Evolutionary conservation across 768 basidiomycete genomes (phyloP).

Genomic region (Macrolepiota fuliginosa): DNA sequence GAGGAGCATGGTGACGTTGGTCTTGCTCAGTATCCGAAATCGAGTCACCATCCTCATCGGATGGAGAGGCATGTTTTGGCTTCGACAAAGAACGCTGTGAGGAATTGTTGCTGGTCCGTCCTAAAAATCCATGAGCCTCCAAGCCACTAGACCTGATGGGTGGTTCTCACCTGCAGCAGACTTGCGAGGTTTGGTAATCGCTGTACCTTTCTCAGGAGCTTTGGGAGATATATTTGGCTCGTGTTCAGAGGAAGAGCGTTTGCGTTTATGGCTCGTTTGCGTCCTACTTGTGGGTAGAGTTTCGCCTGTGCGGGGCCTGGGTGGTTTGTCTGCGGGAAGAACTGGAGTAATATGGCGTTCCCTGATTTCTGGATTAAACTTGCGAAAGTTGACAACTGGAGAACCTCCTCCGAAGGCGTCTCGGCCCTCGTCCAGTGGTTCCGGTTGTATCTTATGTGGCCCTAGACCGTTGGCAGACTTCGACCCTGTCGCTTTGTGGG

Average conservation of each 20-base stretch:
- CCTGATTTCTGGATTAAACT: neutral
- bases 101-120: neutral
- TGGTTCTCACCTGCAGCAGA: neutral
- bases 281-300: neutral
- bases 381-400: neutral
- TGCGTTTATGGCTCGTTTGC: slow-evolving; percentile 1
- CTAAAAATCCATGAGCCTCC: neutral
- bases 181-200: neutral
- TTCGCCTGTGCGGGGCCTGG: neutral
- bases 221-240: neutral
- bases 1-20: neutral
- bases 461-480: neutral
- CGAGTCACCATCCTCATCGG: neutral
- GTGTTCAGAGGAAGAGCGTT: slow-evolving; percentile 2
- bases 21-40: neutral
- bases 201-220: neutral
- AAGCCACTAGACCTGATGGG: neutral
- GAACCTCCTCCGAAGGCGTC: neutral
- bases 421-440: neutral
- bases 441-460: neutral
- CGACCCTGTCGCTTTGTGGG: neutral
- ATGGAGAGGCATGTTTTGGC: neutral
- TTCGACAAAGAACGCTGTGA: neutral
- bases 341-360: neutral
- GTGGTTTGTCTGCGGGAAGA: neutral